Base-by-base conservation (phyloP, 192 early-diverging fungal species). In the Umbelopsis vinacea region DNA sequence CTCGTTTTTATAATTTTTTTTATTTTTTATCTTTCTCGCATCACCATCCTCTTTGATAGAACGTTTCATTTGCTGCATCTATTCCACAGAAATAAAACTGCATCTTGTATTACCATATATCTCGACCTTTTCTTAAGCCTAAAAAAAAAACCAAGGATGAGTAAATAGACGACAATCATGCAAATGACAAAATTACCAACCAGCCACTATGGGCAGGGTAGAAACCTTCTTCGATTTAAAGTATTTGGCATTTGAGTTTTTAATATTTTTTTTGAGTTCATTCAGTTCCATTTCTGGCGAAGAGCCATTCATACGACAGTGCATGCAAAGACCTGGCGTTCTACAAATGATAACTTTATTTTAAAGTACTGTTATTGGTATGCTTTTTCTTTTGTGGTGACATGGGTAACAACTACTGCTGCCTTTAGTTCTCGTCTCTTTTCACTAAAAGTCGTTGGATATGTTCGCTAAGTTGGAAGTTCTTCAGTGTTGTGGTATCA, bases 381-480 rank as follows among this genome's bases (percentile, higher is more conserved):
- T n/a, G n/a, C 19, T 21, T 50, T 6, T 17, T 9, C 3, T 19
- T n/a, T 6, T 17, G 48, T 15, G 15, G 2, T 6, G 7, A 6
- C 15, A 17, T 12, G 17, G 19, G n/a, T 2, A 50, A 50, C 6
- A 4, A 9, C 6, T 11, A 43, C 17, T 6, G n/a, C 6, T 29
- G 29, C 29, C 29, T 17, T 19, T 17, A 50, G 0, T 50, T 17
- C 48, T 50, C 48, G 33, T 11, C 14, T 19, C 77, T 74, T 46
- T 77, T 57, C 21, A 74, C 60, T 52, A 81, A 52, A 19, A 86
- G 72, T n/a, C 79, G 68, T 38, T 77, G 72, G 68, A 88, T 88
- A 66, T 88, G 86, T 23, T 78, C 70, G 46, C 79, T 81, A 38
- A 81, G 53, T 55, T 75, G 71, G 71, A 82, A 88, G 22, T 81